Evolutionary conservation across 495 filamentous ascomycete genomes (phyloP), one percentile per base, ranked within the genome.

Genomic region (Echria macrotheca): DNA sequence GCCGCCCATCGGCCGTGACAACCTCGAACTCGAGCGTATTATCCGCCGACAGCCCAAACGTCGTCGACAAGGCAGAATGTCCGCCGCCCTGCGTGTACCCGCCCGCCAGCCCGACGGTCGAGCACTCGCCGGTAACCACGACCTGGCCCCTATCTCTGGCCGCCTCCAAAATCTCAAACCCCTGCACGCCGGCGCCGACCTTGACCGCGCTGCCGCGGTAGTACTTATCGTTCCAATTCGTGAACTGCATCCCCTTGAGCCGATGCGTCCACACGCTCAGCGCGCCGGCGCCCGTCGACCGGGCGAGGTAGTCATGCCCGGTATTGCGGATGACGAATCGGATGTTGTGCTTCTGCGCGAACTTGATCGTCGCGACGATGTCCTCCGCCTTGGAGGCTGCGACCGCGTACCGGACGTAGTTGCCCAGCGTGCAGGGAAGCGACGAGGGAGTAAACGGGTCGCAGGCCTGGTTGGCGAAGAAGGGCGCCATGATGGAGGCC

Each of bases 31-130:
- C 70, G 2, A 86, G 71, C 0, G 73, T 65, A 44, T 83, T 71
- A 51, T 85, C 83, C 0, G 83, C 79, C 1, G 64, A 79, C 1
- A 87, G 62, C 0, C 84, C 85, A 39, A 78, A 80, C 4, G 62
- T 65, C 2, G 75, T 76, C 26, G 63, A 60, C 1, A 87, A 62
- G 0, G 60, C 75, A 9, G 65, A 64, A 53, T 86, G 82, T 3
- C 84, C 84, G 19, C 82, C 83, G 3, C 81, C 82, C 57, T 80
- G 77, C 15, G 65, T 77, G 52, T 80, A 78, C 5, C 75, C 75
- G 23, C 75, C 76, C 3, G 69, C 67, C 17, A 70, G 39, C n/a
- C 77, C 76, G 18, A 81, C 76, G 5, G 71, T 77, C 2, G 68
- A 63, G 52, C 74, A 78, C 37, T 73, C 69, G 6, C 73, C 74